Evolutionary conservation across 1,284 basidiomycete species (phyloP).

Genomic region (Pisolithus thermaeus): DNA sequence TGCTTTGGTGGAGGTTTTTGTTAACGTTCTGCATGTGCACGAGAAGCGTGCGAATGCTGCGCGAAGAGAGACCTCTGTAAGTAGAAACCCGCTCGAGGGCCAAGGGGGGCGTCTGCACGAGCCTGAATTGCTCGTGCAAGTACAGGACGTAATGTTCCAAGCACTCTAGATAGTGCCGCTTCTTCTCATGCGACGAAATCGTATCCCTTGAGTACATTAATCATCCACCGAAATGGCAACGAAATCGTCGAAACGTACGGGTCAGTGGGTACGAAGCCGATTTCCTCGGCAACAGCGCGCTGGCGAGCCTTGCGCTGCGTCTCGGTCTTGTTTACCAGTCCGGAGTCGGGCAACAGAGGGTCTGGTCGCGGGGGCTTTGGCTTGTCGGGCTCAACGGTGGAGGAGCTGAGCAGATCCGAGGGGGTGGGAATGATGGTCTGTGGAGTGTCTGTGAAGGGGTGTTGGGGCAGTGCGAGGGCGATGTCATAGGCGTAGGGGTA

Average conservation of each 20-base stretch:
- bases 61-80: slow-evolving; percentile 53
- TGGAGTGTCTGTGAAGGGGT: slow-evolving; percentile 20
- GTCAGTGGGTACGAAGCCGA: slow-evolving; percentile 53
- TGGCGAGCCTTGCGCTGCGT: slow-evolving; percentile 49
- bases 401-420: slow-evolving; percentile 48
- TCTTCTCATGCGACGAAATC: slow-evolving; percentile 72
- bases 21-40: slow-evolving; percentile 60
- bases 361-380: too few species aligned
- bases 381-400: slow-evolving; percentile 13
- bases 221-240: not conserved
- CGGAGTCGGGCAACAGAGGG: not conserved
- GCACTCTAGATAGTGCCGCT: slow-evolving; percentile 64
- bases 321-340: slow-evolving; percentile 27
- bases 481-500: too few species aligned
- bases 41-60: slow-evolving; percentile 51
- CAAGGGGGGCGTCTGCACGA: slow-evolving; percentile 44
- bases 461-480: not conserved
- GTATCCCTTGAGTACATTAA: slow-evolving; percentile 41
- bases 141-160: slow-evolving; percentile 64
- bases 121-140: slow-evolving; percentile 53
- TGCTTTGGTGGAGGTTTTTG: slow-evolving; percentile 42
- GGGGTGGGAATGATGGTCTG: slow-evolving; percentile 57
- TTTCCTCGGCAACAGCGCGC: slow-evolving; percentile 44
- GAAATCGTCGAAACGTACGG: slow-evolving; percentile 39
- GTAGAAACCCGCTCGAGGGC: slow-evolving; percentile 48